Conservation (phyloP, 345 rosid species). For the Jatropha curcas region DNA sequence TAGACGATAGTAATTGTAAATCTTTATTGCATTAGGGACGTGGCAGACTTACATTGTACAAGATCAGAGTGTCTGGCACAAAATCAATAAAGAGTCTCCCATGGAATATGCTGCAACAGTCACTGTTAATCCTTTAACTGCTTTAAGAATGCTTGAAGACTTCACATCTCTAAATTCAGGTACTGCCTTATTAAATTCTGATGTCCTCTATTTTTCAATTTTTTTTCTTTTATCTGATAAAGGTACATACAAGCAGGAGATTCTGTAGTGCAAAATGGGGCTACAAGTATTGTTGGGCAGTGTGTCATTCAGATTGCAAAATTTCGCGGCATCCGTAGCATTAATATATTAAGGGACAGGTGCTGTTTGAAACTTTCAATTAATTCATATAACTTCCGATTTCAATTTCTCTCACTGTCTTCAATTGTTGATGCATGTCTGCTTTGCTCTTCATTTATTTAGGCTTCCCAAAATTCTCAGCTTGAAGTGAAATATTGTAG, state of each 20-base stretch:
- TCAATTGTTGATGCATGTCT: neutral
- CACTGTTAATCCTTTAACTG: conserved; percentile 84
- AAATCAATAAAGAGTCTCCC: conserved; percentile 62
- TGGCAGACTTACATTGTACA: conserved; percentile 84
- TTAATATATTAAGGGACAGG: conserved; percentile 87
- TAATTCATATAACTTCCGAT: conserved; percentile 3
- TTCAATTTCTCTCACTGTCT: neutral
- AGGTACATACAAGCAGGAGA: conserved; percentile 51
- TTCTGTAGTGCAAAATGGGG: conserved; percentile 87
- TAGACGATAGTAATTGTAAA: neutral
- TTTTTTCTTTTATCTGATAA: conserved; percentile 20
- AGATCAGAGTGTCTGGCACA: conserved; percentile 79
- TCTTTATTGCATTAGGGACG: conserved; percentile 42
- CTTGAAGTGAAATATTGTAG: neutral
- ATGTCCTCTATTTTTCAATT: neutral
- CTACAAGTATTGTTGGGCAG: conserved; percentile 87
- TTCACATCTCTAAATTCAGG: conserved; percentile 62
- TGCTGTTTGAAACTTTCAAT: conserved; percentile 14
- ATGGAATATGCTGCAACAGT: conserved; percentile 88
- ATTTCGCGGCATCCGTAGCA: conserved; percentile 61
- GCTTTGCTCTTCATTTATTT: neutral
- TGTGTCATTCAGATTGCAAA: conserved; percentile 83
- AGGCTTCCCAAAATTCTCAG: neutral
- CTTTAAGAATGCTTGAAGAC: conserved; percentile 89
- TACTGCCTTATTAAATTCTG: conserved; percentile 10